A percentile compares a stretch with the other conserved stretches of the same genome.
Conservation (phyloP, 2,329 filamentous ascomycete species). For the Paraphoma sp. region DNA sequence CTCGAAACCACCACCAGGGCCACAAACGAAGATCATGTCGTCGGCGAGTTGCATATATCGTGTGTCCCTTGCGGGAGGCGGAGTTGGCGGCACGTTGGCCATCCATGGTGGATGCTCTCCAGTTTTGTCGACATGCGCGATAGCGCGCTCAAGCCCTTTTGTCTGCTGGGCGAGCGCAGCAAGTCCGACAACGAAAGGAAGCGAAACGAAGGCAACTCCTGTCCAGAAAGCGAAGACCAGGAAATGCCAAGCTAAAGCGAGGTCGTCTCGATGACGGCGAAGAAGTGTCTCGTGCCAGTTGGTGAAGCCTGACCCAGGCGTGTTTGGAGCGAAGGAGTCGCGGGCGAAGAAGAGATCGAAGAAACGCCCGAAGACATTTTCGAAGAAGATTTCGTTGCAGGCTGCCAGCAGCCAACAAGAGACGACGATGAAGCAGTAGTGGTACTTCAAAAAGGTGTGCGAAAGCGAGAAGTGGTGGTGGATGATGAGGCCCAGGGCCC, state of each 20-base stretch:
- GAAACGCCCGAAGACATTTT: conserved; percentile 10
- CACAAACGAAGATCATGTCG: conserved; percentile 13
- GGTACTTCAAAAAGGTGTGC: not conserved
- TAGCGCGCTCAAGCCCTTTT: not conserved
- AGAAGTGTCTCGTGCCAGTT: conserved; percentile 10
- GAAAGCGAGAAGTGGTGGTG: conserved; percentile 1
- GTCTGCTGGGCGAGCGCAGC: not conserved
- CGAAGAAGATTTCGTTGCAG: conserved; percentile 14
- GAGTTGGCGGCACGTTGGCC: not conserved
- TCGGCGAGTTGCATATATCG: conserved; percentile 12
- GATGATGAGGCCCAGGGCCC: conserved; percentile 13
- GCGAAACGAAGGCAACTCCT: not conserved
- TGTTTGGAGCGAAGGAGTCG: conserved; percentile 2
- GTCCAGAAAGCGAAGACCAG: not conserved
- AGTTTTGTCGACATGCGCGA: not conserved
- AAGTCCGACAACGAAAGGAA: not conserved
- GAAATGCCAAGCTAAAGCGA: conserved; percentile 1
- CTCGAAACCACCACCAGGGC: conserved; percentile 8
- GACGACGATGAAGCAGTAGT: conserved; percentile 6
- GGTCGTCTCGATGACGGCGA: conserved; percentile 4
- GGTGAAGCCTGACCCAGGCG: conserved; percentile 15
- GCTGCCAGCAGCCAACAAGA: conserved; percentile 14
- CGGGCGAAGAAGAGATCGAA: conserved; percentile 10
- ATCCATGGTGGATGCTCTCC: conserved; percentile 6
- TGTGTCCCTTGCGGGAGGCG: conserved; percentile 6